Conservation (phyloP, 1,284 basidiomycete genomes). For the Cutaneotrichosporon mucoides region DNA sequence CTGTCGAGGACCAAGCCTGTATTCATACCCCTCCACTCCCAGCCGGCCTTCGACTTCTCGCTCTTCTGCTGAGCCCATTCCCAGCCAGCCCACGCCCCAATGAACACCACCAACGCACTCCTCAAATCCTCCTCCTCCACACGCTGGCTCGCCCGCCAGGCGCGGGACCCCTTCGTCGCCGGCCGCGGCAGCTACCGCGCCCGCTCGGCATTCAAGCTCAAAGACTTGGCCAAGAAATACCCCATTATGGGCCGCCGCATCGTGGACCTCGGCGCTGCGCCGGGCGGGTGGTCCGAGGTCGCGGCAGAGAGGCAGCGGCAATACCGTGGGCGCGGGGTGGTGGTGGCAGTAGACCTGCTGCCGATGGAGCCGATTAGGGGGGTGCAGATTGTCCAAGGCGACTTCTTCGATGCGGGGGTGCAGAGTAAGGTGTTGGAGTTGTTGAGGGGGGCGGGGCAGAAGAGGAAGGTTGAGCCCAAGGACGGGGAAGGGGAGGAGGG, state of each 20-base stretch:
- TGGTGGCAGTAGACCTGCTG: constrained; percentile 71
- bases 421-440: constrained; percentile 49
- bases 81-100: no score
- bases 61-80: no score
- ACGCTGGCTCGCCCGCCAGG: constrained; percentile 47
- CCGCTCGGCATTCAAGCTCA: constrained; percentile 77
- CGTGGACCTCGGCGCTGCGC: constrained; percentile 79
- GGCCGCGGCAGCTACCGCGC: constrained; percentile 57
- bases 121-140: constrained; percentile 36
- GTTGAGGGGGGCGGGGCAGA: neutral
- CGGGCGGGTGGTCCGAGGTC: constrained; percentile 85
- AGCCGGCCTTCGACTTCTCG: no score
- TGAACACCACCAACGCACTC: constrained; percentile 17
- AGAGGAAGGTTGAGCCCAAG: neutral
- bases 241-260: constrained; percentile 57
- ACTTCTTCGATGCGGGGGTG: constrained; percentile 66
- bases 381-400: constrained; percentile 63
- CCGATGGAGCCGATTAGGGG: constrained; percentile 64
- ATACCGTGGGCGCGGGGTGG: constrained; percentile 18
- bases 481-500: constrained; percentile 3
- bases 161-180: constrained; percentile 45
- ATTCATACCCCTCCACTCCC: no score
- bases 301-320: constrained; percentile 42
- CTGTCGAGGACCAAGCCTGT: no score
- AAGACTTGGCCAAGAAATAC: constrained; percentile 33